Evolutionary conservation across 2,329 filamentous ascomycete genomes (phyloP).

Genomic region (Aspergillus sergii): DNA sequence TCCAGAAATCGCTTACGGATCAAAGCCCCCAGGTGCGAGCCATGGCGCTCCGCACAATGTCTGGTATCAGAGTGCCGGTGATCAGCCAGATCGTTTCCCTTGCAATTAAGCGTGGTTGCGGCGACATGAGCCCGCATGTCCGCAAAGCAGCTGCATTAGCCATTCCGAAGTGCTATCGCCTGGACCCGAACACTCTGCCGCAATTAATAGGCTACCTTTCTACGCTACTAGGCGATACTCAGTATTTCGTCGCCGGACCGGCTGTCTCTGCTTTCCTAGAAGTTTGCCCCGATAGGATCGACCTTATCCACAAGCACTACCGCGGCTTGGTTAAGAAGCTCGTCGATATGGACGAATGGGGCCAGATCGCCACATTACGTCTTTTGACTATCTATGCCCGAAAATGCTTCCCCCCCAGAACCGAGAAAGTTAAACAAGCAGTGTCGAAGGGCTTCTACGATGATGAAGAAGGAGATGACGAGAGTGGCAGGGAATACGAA

Average conservation of each 20-base stretch:
- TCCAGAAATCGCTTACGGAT: constrained; percentile 96
- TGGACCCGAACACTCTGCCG: constrained; percentile 83
- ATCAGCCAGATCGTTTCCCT: constrained; percentile 97
- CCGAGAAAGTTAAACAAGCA: constrained; percentile 58
- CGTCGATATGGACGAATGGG: constrained; percentile 99
- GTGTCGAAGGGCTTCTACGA: constrained; percentile 79
- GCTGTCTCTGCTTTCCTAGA: constrained; percentile 88
- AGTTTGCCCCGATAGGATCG: constrained; percentile 82
- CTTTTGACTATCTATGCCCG: constrained; percentile 84
- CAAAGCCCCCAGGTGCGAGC: constrained; percentile 86
- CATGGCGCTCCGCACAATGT: constrained; percentile 94
- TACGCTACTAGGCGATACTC: constrained; percentile 80
- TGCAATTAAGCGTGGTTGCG: constrained; percentile 90
- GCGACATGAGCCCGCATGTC: constrained; percentile 93
- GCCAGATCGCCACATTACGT: constrained; percentile 79
- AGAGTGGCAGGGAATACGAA: constrained; percentile 54
- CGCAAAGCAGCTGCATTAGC: constrained; percentile 89
- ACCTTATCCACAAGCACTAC: constrained; percentile 90
- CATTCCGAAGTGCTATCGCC: constrained; percentile 91
- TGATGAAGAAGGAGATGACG: constrained; percentile 55
- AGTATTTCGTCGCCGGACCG: constrained; percentile 95
- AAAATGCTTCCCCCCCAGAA: constrained; percentile 79
- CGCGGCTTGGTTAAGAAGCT: constrained; percentile 81
- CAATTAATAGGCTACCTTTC: constrained; percentile 82
- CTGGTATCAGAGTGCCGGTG: constrained; percentile 91